Evolutionary conservation across 768 basidiomycete species (phyloP), one percentile per base, ranked within the genome.

Genomic region (Termitomyces sp.): DNA sequence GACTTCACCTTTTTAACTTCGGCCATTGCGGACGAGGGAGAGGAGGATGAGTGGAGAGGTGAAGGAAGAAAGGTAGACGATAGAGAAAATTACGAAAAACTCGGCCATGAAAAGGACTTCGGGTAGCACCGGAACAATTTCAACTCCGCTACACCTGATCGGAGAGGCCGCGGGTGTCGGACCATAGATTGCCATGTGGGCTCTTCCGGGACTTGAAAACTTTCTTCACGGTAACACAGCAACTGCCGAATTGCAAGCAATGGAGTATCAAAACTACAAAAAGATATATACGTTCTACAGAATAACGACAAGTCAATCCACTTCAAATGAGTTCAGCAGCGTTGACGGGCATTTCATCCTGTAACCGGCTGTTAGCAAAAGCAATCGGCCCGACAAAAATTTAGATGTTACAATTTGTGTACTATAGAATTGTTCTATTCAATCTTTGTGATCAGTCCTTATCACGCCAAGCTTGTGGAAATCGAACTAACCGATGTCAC

Each of bases 301-400:
- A 47, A 59, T 59, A 56, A 56, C 45, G 34, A 58, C 51, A 41
- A 34, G 36, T 9, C 26, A n/a, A 26, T 20, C 44, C 12, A 36
- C 26, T 51, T 81, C 82, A 97, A 68, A 98, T 96, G 60, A 97
- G 86, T 72, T 98, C 95, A 47, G 95, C 95, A 58, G 96, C 95
- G 72, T 98, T 97, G 60, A 97, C 90, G 6, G 92, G 95, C 95
- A 98, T 98, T 81, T 98, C 96, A 68, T 97, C 94, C 89, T 97
- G 59, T 53, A 64, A 62, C 37, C 53, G 55, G 51, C 36, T 34
- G 54, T 70, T 61, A 75, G 65, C 61, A 57, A 31, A 20, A 20
- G 51, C 48, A 29, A 50, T 48, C 50, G 31, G 56, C 54, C 58
- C 57, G 54, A 47, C n/a, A 51, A 63, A 44, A 49, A 41, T 46